These are phyloP conservation scores for Fusarium foetens DNA, from an alignment of 2,329 filamentous ascomycete genomes.

Conservation along the genomic window DNA sequence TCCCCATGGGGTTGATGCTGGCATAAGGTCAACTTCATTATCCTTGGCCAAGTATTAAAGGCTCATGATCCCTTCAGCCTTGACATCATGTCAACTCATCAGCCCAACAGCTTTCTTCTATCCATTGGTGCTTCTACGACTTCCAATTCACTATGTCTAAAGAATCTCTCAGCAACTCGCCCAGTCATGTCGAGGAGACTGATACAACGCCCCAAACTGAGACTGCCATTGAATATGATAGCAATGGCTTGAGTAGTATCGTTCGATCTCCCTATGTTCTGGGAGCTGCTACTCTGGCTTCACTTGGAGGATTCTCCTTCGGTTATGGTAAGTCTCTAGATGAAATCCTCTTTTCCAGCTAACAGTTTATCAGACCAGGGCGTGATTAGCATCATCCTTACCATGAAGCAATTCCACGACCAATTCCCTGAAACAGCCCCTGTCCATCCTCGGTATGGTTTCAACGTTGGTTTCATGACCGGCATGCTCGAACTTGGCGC, in stretches of 20 bases:
- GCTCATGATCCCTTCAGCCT: not conserved
- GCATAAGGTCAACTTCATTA: not conserved
- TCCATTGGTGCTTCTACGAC: not conserved
- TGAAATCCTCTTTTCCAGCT: not conserved
- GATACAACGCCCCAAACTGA: not conserved
- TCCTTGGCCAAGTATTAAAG: not conserved
- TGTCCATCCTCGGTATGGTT: slow-evolving; percentile 38
- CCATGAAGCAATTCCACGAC: slow-evolving; percentile 57
- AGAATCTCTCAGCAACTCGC: not conserved
- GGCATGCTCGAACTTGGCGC: slow-evolving; percentile 62
- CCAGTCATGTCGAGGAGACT: not conserved
- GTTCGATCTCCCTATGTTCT: slow-evolving; percentile 53
- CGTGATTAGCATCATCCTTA: slow-evolving; percentile 55
- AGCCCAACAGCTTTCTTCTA: fast-evolving
- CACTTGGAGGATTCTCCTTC: not conserved
- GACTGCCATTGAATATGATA: slow-evolving; percentile 3
- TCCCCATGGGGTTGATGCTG: not conserved
- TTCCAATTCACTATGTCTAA: not conserved
- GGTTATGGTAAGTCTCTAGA: not conserved
- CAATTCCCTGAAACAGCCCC: slow-evolving; percentile 47
- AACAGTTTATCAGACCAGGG: slow-evolving; percentile 42
- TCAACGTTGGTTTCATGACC: slow-evolving; percentile 52
- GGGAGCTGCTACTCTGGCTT: slow-evolving; percentile 55
- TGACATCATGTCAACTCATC: fast-evolving
- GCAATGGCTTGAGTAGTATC: slow-evolving; percentile 50